A percentile compares a stretch with the other conserved stretches of the same genome.
Evolutionary conservation across 331 rosid genomes (phyloP).

Genomic region (Quercus tomentella): DNA sequence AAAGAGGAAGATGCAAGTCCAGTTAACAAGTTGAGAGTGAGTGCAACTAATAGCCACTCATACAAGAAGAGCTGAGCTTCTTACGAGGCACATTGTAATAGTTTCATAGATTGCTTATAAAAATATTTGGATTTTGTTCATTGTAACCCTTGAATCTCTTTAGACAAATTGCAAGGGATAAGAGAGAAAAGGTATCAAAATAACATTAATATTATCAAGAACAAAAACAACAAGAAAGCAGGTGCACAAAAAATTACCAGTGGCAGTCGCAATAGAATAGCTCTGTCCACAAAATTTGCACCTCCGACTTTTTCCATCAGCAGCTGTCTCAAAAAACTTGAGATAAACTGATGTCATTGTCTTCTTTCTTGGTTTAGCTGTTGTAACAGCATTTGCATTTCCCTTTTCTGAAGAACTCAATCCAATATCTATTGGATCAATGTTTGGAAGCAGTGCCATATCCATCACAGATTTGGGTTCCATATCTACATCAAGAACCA

Average conservation of each 20-base stretch:
- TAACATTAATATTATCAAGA: not conserved
- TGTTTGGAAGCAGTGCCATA: constrained; percentile 51
- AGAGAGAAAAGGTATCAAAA: not conserved
- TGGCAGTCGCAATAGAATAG: constrained; percentile 91
- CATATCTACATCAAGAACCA: constrained; percentile 41
- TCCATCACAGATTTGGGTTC: constrained; percentile 80
- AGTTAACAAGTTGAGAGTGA: not conserved
- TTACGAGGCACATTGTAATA: not conserved
- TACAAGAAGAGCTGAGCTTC: constrained; percentile 10
- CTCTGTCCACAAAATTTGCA: constrained; percentile 98
- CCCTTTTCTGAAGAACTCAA: constrained; percentile 66
- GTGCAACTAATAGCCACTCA: not conserved
- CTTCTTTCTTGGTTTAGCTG: constrained; percentile 79
- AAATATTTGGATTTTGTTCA: too few species aligned
- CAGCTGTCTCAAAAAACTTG: constrained; percentile 88
- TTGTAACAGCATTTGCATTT: constrained; percentile 34
- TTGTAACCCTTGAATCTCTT: too few species aligned
- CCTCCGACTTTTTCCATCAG: constrained; percentile 76
- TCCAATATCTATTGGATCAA: constrained; percentile 61
- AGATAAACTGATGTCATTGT: constrained; percentile 94
- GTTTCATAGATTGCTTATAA: too few species aligned
- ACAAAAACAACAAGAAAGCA: not conserved
- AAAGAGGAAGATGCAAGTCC: not conserved
- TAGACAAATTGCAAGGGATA: too few species aligned
- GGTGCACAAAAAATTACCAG: constrained; percentile 47